A percentile compares a stretch with the other conserved stretches of the same genome.
Evolutionary conservation across 1,284 basidiomycete genomes (phyloP).

Genomic region (Golubevia sp.): DNA sequence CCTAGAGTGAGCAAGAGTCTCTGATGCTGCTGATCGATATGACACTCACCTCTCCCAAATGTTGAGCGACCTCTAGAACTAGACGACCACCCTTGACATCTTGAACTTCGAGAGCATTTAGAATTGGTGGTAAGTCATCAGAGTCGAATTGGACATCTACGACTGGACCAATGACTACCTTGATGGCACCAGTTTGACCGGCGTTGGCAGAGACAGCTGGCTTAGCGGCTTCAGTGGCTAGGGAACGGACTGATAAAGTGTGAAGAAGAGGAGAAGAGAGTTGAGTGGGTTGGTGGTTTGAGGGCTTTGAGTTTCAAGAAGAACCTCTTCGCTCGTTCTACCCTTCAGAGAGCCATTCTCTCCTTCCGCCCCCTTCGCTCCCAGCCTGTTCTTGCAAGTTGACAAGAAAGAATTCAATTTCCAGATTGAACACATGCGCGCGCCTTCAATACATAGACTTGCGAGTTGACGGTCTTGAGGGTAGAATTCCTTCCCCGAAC

Average conservation of each 20-base stretch:
- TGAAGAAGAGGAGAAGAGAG: background rate
- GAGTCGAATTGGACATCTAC: conserved; percentile 82
- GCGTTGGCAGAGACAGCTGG: conserved; percentile 12
- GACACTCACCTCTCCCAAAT: conserved; percentile 80
- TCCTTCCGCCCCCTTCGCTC: background rate
- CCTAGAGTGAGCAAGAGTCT: background rate
- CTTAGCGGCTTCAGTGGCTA: conserved; percentile 37
- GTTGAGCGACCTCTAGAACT: conserved; percentile 72
- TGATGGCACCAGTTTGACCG: conserved; percentile 45
- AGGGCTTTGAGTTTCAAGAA: background rate
- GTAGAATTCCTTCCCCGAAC: too few species aligned
- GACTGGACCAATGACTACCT: conserved; percentile 73
- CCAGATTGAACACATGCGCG: background rate
- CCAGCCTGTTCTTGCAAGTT: too few species aligned
- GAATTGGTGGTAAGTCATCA: conserved; percentile 84
- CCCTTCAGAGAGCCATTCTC: background rate
- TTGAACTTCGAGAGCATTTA: conserved; percentile 97
- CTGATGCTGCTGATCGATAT: too few species aligned
- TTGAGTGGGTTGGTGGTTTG: background rate
- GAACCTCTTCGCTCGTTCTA: background rate
- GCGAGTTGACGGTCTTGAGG: background rate
- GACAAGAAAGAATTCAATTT: too few species aligned
- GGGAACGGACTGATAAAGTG: conserved; percentile 25
- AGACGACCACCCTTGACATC: conserved; percentile 77
- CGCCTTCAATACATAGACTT: background rate